Conservation (phyloP, 305 asterid species). For the Solanum chacoense region DNA sequence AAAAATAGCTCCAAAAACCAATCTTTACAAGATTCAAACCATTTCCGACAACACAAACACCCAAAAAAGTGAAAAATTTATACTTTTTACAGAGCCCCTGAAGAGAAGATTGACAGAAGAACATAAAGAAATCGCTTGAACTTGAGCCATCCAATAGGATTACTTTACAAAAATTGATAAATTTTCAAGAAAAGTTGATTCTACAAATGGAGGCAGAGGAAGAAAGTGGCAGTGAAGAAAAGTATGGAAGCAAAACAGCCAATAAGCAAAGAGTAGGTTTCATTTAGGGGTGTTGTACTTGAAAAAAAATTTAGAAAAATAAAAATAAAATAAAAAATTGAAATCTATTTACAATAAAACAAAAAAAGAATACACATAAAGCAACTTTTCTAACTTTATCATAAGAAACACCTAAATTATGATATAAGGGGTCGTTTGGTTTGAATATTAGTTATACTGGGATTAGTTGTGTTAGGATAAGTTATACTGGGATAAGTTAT, state of each 20-base stretch:
- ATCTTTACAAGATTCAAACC: background rate
- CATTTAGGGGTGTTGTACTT: background rate
- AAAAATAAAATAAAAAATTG: background rate
- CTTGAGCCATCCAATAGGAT: slow-evolving; percentile 32
- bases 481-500: too few relatives aligned
- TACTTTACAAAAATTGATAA: background rate
- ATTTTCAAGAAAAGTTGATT: background rate
- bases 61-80: background rate
- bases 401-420: too few relatives aligned
- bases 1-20: background rate
- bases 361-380: background rate
- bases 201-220: background rate
- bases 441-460: too few relatives aligned
- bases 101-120: slow-evolving; percentile 27
- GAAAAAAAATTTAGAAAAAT: too few relatives aligned
- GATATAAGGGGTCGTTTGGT: too few relatives aligned
- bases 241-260: background rate
- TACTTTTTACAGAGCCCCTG: slow-evolving; percentile 27
- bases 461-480: too few relatives aligned
- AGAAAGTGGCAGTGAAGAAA: background rate
- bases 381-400: background rate
- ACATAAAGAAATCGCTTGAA: slow-evolving; percentile 36
- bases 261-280: background rate
- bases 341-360: background rate
- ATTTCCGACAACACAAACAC: background rate